Evolutionary conservation across 176 grass and related monocot species (phyloP).

Genomic region (Carex parvula): DNA sequence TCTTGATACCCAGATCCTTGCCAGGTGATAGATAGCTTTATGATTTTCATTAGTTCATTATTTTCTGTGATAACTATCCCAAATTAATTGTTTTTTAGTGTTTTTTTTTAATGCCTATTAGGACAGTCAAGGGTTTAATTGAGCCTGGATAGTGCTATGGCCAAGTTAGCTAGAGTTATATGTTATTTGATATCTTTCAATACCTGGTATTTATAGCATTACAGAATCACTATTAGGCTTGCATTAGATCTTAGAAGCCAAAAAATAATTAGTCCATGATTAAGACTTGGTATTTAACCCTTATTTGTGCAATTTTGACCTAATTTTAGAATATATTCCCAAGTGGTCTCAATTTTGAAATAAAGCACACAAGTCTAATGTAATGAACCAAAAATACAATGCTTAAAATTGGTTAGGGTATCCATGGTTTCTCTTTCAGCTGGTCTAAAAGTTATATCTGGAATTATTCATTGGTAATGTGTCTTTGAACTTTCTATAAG

Average conservation of each 20-base stretch:
- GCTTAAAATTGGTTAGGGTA: background rate
- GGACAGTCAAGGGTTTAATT: background rate
- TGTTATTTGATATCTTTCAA: background rate
- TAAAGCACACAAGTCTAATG: background rate
- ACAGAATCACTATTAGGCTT: background rate
- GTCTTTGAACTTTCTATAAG: background rate
- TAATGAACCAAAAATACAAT: background rate
- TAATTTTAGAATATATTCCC: background rate
- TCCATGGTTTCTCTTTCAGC: background rate
- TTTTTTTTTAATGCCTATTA: background rate
- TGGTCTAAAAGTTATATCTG: background rate
- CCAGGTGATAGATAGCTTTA: conserved; percentile 22
- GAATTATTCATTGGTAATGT: background rate
- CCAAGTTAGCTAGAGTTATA: background rate
- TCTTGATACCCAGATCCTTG: conserved; percentile 44
- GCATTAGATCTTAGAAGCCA: background rate
- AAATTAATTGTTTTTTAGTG: background rate
- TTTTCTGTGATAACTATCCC: background rate
- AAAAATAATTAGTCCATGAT: background rate
- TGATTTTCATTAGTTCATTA: background rate
- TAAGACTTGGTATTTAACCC: background rate
- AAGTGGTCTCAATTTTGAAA: background rate
- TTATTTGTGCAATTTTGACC: background rate
- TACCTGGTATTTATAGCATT: background rate
- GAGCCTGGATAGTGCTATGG: background rate